Base-by-base conservation (phyloP, 1,284 basidiomycete species). In the Ustilago lituana region DNA sequence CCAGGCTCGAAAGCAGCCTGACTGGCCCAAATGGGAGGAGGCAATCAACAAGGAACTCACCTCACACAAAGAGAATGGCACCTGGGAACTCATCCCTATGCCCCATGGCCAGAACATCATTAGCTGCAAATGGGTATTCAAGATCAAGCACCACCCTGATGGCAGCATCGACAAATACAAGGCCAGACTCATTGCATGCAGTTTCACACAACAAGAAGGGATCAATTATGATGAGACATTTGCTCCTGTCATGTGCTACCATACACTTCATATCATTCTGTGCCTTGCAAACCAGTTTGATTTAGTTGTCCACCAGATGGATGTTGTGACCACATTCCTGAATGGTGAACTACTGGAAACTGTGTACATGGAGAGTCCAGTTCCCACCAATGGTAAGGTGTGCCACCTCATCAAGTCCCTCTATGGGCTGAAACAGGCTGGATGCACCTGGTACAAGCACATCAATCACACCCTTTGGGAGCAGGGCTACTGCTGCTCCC, bases 311-410 rank as follows among this genome's bases (percentile, higher is more conserved):
- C 27, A 86, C 85, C 2, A 0, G 38, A 84, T 1, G 83, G 87
- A 56, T 86, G 84, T 59, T 78, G 82, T 19, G 76, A 86, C 27
- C 85, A 83, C 0, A 85, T 78, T 48, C 72, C 84, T 1, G 84
- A 0, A 80, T 85, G 0, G 82, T 82, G 6, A 75, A 79, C 12
- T 75, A 84, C 2, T 51, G 79, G 0, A 82, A 83, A 0, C 76
- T 85, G n/a, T 63, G 12, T 29, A 29, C 27, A 29, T 29, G 27
- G 27, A 29, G 12, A 29, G 27, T 12, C 27, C 27, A 29, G 12
- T 29, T 7, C 27, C 27, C 82, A 0, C 51, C 80, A 0, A 47
- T 86, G 33, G 23, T 4, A n/a, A 35, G 14, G 29, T 35, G 6
- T 49, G 46, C 35, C 6, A 17, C 5, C 17, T 49, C 5, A 35